phyloP scores from a whole-genome alignment of 352 stramenopile species.

The Phytophthora chlamydospora region DNA sequence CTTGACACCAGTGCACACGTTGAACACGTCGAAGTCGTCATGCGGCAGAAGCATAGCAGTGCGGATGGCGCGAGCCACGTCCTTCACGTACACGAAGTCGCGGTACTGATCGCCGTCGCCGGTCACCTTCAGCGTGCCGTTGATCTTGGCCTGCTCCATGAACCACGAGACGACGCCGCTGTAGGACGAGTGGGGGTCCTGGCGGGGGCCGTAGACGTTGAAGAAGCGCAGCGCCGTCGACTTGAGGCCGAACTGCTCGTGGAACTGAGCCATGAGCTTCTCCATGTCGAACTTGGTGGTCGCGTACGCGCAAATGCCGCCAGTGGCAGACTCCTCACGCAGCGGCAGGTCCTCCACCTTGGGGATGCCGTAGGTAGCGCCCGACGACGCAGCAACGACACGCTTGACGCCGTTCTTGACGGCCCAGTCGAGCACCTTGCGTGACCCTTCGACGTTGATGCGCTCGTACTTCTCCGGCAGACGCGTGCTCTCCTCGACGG shows the following conservation, averaged over 20 bases:
- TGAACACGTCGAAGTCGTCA: slow-evolving; percentile 80
- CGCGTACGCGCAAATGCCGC: slow-evolving; percentile 79
- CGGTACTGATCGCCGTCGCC: slow-evolving; percentile 80
- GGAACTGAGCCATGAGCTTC: slow-evolving; percentile 71
- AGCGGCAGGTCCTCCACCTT: slow-evolving; percentile 68
- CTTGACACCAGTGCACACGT: slow-evolving; percentile 82
- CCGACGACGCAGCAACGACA: slow-evolving; percentile 77
- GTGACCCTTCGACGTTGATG: slow-evolving; percentile 80
- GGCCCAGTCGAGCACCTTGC: slow-evolving; percentile 80
- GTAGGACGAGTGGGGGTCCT: slow-evolving; percentile 83
- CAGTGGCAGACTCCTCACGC: slow-evolving; percentile 66
- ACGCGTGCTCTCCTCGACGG: slow-evolving; percentile 81
- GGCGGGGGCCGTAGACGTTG: slow-evolving; percentile 83
- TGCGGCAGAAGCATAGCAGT: slow-evolving; percentile 73
- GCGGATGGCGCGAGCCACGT: slow-evolving; percentile 76
- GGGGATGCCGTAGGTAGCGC: slow-evolving; percentile 71
- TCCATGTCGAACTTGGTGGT: slow-evolving; percentile 88
- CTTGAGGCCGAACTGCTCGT: slow-evolving; percentile 65
- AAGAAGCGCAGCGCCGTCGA: slow-evolving; percentile 82
- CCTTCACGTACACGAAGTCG: slow-evolving; percentile 86
- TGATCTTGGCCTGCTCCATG: slow-evolving; percentile 85
- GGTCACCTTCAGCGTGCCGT: slow-evolving; percentile 77
- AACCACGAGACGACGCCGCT: slow-evolving; percentile 84
- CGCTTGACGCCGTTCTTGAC: slow-evolving; percentile 75
- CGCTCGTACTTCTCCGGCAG: slow-evolving; percentile 84